Base-by-base conservation (phyloP, 2,329 filamentous ascomycete species). In the Botrytis fabae region DNA sequence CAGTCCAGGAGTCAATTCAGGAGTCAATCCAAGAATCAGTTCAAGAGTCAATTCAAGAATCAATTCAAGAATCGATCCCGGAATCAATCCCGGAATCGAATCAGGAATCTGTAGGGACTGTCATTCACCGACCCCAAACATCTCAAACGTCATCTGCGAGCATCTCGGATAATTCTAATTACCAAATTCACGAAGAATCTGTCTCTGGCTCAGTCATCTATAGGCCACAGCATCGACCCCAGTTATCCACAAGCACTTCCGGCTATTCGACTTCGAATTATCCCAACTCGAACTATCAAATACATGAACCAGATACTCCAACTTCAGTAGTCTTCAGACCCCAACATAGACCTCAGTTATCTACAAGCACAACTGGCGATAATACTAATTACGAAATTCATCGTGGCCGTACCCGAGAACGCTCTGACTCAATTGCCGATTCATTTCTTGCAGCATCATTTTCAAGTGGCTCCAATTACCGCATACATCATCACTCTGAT, bases 401-500 rank as follows among this genome's bases (percentile, higher is more conserved):
- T 35, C 63, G 44, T 48, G 63, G 51, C 22, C 63, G 63, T 57
- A 48, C 63, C 32, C 70, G 35, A 35, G 51, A 66, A 22, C 63
- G 70, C 18, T 60, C 70, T 20, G 63, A 48, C 20, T 72, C 70
- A 60, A 35, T 69, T 22, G 70, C 70, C 40, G 70, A 69, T 28
- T 72, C 70, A 7, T 60, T 38, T 77, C 78, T 46, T 75, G 70
- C 32, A 42, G 48, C 63, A 32, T 72, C 70, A 32, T 69, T 38
- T 51, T 72, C 78, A 25, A 76, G 76, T 68, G 75, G 78, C 54
- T 79, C 77, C 63, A 90, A 90, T 77, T 85, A 87, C 78, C 83
- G 85, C 75, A 79, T 89, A 38, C 80, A 87, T 63, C 85, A 84
- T 62, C 83, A 84, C 63, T 86, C 87, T 1, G 65, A 69, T 38